Evolutionary conservation across 805 yeast genomes (phyloP), one percentile per base, ranked within the genome.

Genomic region (Candida michaelii): DNA sequence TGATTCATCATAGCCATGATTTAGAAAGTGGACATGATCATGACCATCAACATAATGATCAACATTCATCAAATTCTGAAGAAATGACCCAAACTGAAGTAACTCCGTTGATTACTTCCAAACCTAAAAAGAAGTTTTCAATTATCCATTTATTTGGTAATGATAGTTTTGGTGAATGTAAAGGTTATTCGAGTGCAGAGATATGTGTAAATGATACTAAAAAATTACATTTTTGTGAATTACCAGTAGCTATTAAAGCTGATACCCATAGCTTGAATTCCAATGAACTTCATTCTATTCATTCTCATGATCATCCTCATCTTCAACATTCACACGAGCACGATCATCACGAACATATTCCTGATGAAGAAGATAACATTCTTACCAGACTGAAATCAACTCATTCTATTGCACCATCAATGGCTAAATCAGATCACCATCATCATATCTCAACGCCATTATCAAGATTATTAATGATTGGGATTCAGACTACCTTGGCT

Each of bases 401-500:
- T 45, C 5, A 60, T 39, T 25, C 31, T 9, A 17, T 36, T 3
- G 24, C 16, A 2, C 16, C 31, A 25, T 23, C 29, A 14, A 18
- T 19, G 25, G 36, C 29, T 3, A 21, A 23, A 21, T 23, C 63
- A 29, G 77, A 77, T 52, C 95, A 87, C 53, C 95, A 85, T 55
- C 96, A 89, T 59, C 87, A 85, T 54, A 73, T 86, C 15, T 81
- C 79, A 43, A 80, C 96, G 0, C 90, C 93, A 1, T 66, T 83
- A 13, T 83, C 95, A 0, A 74, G 87, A 44, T 65, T 91, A n/a
- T 63, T 91, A 9, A 79, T 95, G 4, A 89, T 91, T 44, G 97
- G 97, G 3, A 60, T 93, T 16, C 97, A 93, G 60, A 91, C 98
- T 0, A 81, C 90, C 5, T 60, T 90, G 39, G 98, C 96, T 0